These are phyloP conservation scores for Sphagnum tenellum DNA, from an alignment of 225 moss, liverwort and hornwort species.

Conservation along the genomic window DNA sequence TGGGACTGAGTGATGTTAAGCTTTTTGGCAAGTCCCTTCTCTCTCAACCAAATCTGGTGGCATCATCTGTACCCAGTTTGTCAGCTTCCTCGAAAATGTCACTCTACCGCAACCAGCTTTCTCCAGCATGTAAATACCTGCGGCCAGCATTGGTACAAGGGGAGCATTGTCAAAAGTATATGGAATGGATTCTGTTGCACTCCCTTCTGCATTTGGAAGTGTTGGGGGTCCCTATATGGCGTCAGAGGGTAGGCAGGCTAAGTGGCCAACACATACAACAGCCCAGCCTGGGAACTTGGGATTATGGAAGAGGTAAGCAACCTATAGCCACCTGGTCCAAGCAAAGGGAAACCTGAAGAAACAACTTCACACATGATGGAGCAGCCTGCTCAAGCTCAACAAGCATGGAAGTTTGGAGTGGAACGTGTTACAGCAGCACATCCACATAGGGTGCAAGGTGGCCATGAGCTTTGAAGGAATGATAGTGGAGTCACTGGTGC, in stretches of 20 bases:
- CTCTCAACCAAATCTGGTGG: conserved; percentile 57
- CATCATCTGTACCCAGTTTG: conserved; percentile 11
- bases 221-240: conserved; percentile 16
- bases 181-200: conserved; percentile 22
- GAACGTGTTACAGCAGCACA: conserved; percentile 8
- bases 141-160: conserved; percentile 10
- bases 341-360: conserved; percentile 3
- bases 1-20: conserved; percentile 72
- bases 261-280: conserved; percentile 17
- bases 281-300: conserved; percentile 15
- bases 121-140: conserved; percentile 25
- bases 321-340: conserved; percentile 22
- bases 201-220: conserved; percentile 41
- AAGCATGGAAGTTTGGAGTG: conserved; percentile 14
- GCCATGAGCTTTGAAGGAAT: conserved; percentile 13
- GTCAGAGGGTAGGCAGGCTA: conserved; percentile 14
- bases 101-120: conserved; percentile 29
- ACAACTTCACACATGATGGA: conserved; percentile 8
- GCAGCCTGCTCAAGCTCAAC: conserved; percentile 1
- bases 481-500: conserved; percentile 16
- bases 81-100: not conserved
- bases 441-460: conserved; percentile 6
- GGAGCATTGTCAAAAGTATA: conserved; percentile 32
- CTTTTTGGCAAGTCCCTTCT: conserved; percentile 96
- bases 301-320: conserved; percentile 29